These are phyloP conservation scores for Solanum hybrid DNA, from an alignment of 305 asterid species.

Conservation along the genomic window DNA sequence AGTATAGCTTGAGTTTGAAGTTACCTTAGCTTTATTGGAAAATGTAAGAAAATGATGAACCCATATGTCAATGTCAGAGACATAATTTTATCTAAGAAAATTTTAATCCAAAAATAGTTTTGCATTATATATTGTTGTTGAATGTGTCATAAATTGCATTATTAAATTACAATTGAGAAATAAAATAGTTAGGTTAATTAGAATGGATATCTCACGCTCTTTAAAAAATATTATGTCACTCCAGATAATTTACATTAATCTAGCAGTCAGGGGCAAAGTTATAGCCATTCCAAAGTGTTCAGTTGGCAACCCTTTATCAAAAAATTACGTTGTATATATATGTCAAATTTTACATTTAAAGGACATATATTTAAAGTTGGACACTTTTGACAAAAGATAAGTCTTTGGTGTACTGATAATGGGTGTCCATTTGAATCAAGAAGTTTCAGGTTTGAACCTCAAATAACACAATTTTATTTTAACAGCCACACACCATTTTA, in stretches of 20 bases:
- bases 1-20: not conserved
- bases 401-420: too few species aligned
- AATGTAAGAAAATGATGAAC: not conserved
- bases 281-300: too few species aligned
- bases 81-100: not conserved
- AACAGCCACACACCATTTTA: not conserved
- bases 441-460: too few species aligned
- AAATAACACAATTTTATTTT: too few species aligned
- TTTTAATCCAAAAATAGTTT: not conserved
- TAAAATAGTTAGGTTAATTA: not conserved
- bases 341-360: too few species aligned
- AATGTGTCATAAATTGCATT: not conserved
- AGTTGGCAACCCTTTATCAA: fast-evolving
- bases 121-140: not conserved
- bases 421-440: too few species aligned
- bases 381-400: too few species aligned
- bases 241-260: not conserved
- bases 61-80: not conserved
- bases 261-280: not conserved
- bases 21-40: not conserved
- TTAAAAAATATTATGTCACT: fast-evolving
- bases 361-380: too few species aligned
- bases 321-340: too few species aligned
- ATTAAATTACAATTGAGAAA: not conserved
- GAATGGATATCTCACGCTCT: fast-evolving